Conservation (phyloP, 169 alveolate genomes). For the Perkinsus marinus region DNA sequence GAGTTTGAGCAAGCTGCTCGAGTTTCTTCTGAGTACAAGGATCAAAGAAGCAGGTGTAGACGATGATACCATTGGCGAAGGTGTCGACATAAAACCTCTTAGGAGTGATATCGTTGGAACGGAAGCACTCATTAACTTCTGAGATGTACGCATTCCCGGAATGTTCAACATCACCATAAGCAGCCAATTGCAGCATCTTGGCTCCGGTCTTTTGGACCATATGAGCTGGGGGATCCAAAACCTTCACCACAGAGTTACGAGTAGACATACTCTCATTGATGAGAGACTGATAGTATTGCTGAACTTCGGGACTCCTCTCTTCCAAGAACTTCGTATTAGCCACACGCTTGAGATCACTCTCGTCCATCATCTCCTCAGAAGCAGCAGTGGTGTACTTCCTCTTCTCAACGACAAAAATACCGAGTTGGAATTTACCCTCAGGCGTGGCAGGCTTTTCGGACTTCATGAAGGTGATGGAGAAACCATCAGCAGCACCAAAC, state of each 20-base stretch:
- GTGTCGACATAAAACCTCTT: conserved; percentile 7
- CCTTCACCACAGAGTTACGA: too few species aligned
- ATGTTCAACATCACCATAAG: too few species aligned
- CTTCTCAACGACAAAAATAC: too few species aligned
- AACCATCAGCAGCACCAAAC: too few species aligned
- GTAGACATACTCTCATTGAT: neutral
- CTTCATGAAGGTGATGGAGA: too few species aligned
- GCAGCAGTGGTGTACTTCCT: too few species aligned
- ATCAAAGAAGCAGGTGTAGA: conserved; percentile 6
- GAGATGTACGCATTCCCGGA: neutral
- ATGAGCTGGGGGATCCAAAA: too few species aligned
- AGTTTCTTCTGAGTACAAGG: neutral
- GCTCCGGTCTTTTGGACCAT: too few species aligned
- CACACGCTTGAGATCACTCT: neutral
- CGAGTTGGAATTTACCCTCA: too few species aligned
- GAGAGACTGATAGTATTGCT: neutral
- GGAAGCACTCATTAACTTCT: neutral
- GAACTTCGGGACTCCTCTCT: neutral
- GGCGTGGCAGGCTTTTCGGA: too few species aligned
- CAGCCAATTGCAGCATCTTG: too few species aligned
- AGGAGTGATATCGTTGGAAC: conserved; percentile 2
- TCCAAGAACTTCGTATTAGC: neutral
- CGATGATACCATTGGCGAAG: conserved; percentile 12
- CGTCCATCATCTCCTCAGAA: neutral
- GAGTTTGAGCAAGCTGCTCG: neutral